Base-by-base conservation (phyloP, 2,329 filamentous ascomycete species). In the Penicillium decumbens region DNA sequence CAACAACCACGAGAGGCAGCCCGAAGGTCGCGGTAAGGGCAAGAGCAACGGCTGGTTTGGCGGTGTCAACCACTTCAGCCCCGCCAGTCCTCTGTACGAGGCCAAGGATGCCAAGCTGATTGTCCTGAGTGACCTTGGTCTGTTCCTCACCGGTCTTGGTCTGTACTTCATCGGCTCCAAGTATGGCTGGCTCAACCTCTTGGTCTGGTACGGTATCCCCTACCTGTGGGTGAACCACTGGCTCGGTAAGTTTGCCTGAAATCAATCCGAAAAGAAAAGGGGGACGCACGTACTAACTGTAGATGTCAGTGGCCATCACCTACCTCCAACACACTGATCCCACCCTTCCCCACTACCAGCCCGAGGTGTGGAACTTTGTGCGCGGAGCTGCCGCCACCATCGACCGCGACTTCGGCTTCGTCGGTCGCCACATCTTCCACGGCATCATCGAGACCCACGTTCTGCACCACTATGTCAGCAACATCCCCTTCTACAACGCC, bases 201-300 rank as follows among this genome's bases (percentile, higher is more conserved):
- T 88, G 52, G 87, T 98, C 56, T 97, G 93, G 92, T 98, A 98
- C 76, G 84, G 91, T 66, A 68, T 95, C 51, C 93, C 93, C 32
- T 98, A 97, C 72, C 79, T 96, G 54, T 96, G 92, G 92, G 91
- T 96, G 49, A 95, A 97, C 82, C 90, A 96, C 82, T 97, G 92
- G 92, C 87, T 97, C 49, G 88, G 89, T 93, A 84, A 80, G 88
- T 80, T 27, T 41, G 20, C 43, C 43, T 44, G 35, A 33, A 47
- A 47, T 46, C 45, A 51, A 42, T 44, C 20, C 7, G 8, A 20
- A 9, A 4, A 33, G 6, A 10, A 2, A 35, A 18, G 8, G 8
- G 8, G 15, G 15, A 18, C 15, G 15, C 15, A 20, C 32, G 56
- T 47, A 57, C 52, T 53, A 44, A 48, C 40, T 42, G 12, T 12